phyloP scores from a whole-genome alignment of 371 early-diverging fungal genomes.

The Zancudomyces culisetae region DNA sequence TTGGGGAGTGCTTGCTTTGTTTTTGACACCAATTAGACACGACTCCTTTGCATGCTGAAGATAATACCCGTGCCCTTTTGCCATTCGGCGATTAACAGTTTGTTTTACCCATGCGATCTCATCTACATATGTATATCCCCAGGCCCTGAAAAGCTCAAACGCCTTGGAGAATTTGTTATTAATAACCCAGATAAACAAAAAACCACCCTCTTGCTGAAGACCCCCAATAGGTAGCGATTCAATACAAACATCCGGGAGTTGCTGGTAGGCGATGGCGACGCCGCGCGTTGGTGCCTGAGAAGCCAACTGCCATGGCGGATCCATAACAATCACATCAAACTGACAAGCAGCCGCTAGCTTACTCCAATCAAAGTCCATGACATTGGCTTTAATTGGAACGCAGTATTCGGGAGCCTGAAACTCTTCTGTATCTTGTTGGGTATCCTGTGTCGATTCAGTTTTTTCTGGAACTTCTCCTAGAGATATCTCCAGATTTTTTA shows the following conservation, averaged over 20 bases:
- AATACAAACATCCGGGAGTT: conserved; percentile 76
- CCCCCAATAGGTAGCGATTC: conserved; percentile 73
- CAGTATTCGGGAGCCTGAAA: conserved; percentile 87
- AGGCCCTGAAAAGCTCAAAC: conserved; percentile 75
- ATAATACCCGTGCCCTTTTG: conserved; percentile 89
- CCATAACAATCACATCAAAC: conserved; percentile 82
- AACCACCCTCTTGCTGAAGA: conserved; percentile 59
- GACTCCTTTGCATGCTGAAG: conserved; percentile 92
- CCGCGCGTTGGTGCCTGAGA: conserved; percentile 84
- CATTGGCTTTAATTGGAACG: conserved; percentile 83
- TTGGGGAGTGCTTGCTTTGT: background rate
- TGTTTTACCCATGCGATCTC: conserved; percentile 93
- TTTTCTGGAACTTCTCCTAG: conserved; percentile 7
- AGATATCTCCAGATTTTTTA: conserved; percentile 31
- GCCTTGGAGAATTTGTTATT: conserved; percentile 88
- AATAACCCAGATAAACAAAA: conserved; percentile 90
- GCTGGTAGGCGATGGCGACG: conserved; percentile 81
- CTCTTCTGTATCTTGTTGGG: conserved; percentile 41
- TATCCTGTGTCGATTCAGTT: background rate
- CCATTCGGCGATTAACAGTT: conserved; percentile 84
- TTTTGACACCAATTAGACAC: conserved; percentile 66
- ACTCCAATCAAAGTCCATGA: conserved; percentile 84
- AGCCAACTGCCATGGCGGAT: conserved; percentile 95
- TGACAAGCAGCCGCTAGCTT: conserved; percentile 53
- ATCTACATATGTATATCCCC: conserved; percentile 86